Evolutionary conservation across 2,329 filamentous ascomycete species (phyloP).

Genomic region (Purpureocillium lavendulum): DNA sequence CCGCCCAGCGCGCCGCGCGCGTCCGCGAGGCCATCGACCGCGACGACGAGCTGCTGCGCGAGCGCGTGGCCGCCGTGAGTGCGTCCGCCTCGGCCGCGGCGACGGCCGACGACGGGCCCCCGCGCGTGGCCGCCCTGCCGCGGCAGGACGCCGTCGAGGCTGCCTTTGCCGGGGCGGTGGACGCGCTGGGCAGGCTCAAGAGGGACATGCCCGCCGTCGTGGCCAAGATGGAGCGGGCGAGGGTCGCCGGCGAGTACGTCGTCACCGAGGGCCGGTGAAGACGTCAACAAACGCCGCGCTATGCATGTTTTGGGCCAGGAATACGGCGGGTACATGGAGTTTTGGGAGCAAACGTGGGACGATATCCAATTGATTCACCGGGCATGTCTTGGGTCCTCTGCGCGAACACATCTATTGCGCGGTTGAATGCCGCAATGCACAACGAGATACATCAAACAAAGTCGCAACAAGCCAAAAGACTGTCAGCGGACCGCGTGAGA

Average conservation of each 20-base stretch:
- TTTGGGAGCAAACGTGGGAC: neutral
- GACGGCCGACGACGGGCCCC: constrained; percentile 16
- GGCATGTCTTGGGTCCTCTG: too few species aligned
- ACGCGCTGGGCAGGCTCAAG: constrained; percentile 44
- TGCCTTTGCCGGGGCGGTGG: constrained; percentile 38
- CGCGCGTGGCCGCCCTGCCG: constrained; percentile 25
- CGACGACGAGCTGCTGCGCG: constrained; percentile 38
- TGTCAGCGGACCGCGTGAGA: too few species aligned
- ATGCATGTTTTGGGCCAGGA: neutral
- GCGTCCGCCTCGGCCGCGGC: constrained; percentile 12
- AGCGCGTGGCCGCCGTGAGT: constrained; percentile 12
- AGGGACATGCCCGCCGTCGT: constrained; percentile 53
- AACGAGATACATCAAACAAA: too few species aligned
- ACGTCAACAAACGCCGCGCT: neutral
- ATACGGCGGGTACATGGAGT: neutral
- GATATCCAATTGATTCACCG: too few species aligned
- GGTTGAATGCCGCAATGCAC: too few species aligned
- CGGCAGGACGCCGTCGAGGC: constrained; percentile 35
- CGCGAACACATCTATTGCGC: too few species aligned
- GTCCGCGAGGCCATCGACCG: constrained; percentile 28
- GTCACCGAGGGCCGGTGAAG: constrained; percentile 24
- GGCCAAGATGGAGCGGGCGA: constrained; percentile 57
- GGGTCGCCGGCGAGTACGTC: constrained; percentile 50
- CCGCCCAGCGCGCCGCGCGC: constrained; percentile 31
- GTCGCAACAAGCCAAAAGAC: too few species aligned